phyloP scores from a whole-genome alignment of 2,329 filamentous ascomycete species.

The Karstenula rhodostoma region DNA sequence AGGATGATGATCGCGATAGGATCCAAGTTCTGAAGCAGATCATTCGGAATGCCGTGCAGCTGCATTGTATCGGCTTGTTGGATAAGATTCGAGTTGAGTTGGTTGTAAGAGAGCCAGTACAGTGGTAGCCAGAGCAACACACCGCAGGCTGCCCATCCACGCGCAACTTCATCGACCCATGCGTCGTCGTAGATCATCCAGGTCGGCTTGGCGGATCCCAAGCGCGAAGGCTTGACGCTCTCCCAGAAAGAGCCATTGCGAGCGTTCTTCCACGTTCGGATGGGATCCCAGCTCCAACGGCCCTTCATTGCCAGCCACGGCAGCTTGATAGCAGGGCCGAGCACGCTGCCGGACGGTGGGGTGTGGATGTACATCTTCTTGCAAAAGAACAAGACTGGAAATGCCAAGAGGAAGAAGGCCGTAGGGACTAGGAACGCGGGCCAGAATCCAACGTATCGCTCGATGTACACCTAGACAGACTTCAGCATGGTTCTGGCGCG shows the following conservation, averaged over 20 bases:
- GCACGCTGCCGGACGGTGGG: constrained; percentile 73
- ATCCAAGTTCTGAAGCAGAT: constrained; percentile 78
- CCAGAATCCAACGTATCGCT: constrained; percentile 72
- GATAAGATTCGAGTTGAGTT: constrained; percentile 70
- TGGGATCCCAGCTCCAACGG: constrained; percentile 65
- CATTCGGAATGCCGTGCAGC: constrained; percentile 77
- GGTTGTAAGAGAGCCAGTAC: constrained; percentile 55
- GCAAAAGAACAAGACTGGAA: constrained; percentile 66
- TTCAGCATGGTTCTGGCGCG: background rate
- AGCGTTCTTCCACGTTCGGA: constrained; percentile 64
- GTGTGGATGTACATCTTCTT: constrained; percentile 67
- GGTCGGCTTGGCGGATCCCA: constrained; percentile 63
- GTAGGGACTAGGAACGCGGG: constrained; percentile 75
- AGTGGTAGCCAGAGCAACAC: background rate
- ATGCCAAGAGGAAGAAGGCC: constrained; percentile 66
- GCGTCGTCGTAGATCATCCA: constrained; percentile 85
- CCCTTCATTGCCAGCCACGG: constrained; percentile 61
- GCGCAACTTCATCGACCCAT: constrained; percentile 81
- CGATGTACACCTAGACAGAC: constrained; percentile 38
- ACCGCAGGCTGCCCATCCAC: constrained; percentile 55
- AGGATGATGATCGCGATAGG: constrained; percentile 78
- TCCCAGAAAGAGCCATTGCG: constrained; percentile 69
- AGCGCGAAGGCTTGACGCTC: constrained; percentile 69
- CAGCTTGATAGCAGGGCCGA: constrained; percentile 70
- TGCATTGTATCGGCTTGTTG: constrained; percentile 73